Evolutionary conservation across 2,329 filamentous ascomycete genomes (phyloP).

Genomic region (Keithomyces neogunnii): DNA sequence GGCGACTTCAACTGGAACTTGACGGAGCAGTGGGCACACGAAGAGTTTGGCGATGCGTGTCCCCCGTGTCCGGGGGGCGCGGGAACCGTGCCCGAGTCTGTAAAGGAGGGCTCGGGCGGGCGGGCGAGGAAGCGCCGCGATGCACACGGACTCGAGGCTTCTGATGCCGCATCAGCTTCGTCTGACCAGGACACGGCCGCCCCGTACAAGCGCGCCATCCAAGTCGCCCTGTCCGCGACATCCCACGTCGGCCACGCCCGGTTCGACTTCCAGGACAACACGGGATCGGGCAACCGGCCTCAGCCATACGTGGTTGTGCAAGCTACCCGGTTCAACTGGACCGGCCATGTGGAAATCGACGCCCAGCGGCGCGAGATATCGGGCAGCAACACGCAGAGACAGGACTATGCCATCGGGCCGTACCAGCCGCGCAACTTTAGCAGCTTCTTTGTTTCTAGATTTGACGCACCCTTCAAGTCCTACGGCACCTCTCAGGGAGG

Average conservation of each 20-base stretch:
- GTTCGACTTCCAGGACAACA: conserved; percentile 25
- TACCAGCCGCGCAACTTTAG: conserved; percentile 30
- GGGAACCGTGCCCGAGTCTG: conserved; percentile 2
- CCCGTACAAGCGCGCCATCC: conserved; percentile 14
- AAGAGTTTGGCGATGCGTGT: conserved; percentile 31
- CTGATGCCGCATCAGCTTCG: conserved; percentile 2
- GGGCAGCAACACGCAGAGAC: conserved; percentile 35
- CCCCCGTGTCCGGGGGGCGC: conserved; percentile 23
- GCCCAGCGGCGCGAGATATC: conserved; percentile 25
- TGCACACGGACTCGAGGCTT: background rate
- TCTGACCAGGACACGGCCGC: background rate
- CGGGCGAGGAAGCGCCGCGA: conserved; percentile 15
- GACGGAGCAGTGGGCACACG: conserved; percentile 20
- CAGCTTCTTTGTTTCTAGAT: conserved; percentile 38
- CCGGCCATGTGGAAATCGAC: conserved; percentile 31
- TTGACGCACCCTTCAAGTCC: conserved; percentile 31
- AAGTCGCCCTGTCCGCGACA: conserved; percentile 30
- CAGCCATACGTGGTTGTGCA: conserved; percentile 33
- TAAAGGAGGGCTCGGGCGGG: conserved; percentile 31
- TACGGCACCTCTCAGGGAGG: conserved; percentile 26
- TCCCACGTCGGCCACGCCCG: conserved; percentile 33
- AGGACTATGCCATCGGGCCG: conserved; percentile 36
- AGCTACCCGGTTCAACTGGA: conserved; percentile 36
- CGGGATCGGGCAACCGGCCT: conserved; percentile 2
- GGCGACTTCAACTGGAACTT: conserved; percentile 25